A percentile compares a stretch with the other conserved stretches of the same genome.
These are phyloP conservation scores for Suillus spraguei DNA, from an alignment of 768 basidiomycete genomes.

Conservation along the genomic window DNA sequence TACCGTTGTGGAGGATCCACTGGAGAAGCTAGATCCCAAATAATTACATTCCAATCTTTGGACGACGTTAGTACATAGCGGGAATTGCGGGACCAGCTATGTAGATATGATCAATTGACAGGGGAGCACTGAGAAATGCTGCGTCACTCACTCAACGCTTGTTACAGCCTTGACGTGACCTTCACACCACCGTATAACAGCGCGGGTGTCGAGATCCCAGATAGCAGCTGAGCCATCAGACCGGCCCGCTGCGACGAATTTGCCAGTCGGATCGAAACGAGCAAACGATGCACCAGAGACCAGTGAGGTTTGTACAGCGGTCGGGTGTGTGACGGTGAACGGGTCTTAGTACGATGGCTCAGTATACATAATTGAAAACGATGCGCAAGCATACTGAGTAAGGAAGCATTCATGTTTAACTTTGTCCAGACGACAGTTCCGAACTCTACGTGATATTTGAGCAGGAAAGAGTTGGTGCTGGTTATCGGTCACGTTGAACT, in stretches of 20 bases:
- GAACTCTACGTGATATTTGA: constrained; percentile 1
- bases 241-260: constrained; percentile 84
- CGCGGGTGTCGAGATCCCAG: constrained; percentile 92
- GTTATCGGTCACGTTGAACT: neutral
- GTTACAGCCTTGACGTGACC: constrained; percentile 93
- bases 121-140: neutral
- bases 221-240: constrained; percentile 80
- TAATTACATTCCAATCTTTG: constrained; percentile 91
- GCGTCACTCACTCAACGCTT: constrained; percentile 64
- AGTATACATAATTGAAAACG: constrained; percentile 8
- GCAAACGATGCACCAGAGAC: constrained; percentile 78
- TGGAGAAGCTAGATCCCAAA: constrained; percentile 87
- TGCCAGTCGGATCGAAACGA: constrained; percentile 84
- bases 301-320: constrained; percentile 84
- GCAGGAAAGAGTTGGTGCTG: neutral
- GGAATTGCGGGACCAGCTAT: constrained; percentile 95
- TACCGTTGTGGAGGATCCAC: constrained; percentile 71
- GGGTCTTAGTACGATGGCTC: constrained; percentile 48
- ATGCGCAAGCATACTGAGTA: constrained; percentile 29
- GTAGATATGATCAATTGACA: neutral
- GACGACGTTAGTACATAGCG: constrained; percentile 89
- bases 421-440: neutral
- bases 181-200: constrained; percentile 77
- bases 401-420: constrained; percentile 33
- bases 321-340: constrained; percentile 79